phyloP scores from a whole-genome alignment of 345 rosid genomes.

The Bruguiera parviflora region DNA sequence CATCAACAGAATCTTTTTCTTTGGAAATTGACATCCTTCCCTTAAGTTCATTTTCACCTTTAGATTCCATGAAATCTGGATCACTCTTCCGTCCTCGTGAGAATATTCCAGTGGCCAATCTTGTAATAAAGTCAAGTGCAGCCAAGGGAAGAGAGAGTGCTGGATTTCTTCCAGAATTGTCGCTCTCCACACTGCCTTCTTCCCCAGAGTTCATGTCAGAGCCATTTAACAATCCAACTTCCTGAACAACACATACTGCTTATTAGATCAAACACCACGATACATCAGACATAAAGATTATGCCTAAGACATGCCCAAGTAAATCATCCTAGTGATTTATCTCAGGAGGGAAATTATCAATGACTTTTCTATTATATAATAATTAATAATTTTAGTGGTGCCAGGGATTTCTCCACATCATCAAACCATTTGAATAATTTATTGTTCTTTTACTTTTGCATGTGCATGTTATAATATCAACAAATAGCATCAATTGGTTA shows the following conservation, averaged over 20 bases:
- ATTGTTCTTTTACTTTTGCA: background rate
- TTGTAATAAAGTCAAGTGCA: slow-evolving; percentile 78
- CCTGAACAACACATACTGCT: slow-evolving; percentile 44
- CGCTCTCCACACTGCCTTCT: slow-evolving; percentile 36
- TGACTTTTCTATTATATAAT: too few relatives aligned
- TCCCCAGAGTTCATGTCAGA: slow-evolving; percentile 37
- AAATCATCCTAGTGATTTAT: background rate
- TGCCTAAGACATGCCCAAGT: background rate
- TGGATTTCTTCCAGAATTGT: slow-evolving; percentile 56
- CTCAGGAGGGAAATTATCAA: too few relatives aligned
- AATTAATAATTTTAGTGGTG: too few relatives aligned
- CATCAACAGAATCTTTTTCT: slow-evolving; percentile 37
- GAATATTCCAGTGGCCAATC: slow-evolving; percentile 81
- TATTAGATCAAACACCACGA: slow-evolving; percentile 15
- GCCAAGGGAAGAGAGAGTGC: slow-evolving; percentile 83
- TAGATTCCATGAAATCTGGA: slow-evolving; percentile 38
- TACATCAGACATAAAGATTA: slow-evolving; percentile 6
- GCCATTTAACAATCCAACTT: slow-evolving; percentile 35
- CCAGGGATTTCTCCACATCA: too few relatives aligned
- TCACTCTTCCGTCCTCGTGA: slow-evolving; percentile 66
- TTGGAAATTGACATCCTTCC: slow-evolving; percentile 24
- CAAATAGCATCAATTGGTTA: background rate
- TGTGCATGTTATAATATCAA: background rate
- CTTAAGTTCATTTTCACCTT: slow-evolving; percentile 43
- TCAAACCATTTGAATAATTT: too few relatives aligned